A percentile compares a stretch with the other conserved stretches of the same genome.
Evolutionary conservation across 78 protist species (phyloP).

Genomic region (Monocercomonoides exilis): DNA sequence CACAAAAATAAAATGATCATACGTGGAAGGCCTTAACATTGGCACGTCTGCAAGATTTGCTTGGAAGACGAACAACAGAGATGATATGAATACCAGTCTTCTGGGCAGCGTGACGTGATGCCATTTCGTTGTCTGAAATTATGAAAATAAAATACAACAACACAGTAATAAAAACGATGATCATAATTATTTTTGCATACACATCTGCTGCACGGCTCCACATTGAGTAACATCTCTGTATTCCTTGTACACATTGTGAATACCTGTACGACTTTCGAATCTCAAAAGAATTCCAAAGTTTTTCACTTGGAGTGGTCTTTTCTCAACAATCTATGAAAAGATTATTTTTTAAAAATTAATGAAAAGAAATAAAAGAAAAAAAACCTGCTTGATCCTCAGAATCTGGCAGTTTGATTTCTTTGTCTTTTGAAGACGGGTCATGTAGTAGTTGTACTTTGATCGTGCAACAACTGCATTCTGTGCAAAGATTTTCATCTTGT

Average conservation of each 20-base stretch:
- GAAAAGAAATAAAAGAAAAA: not conserved
- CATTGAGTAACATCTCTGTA: slow-evolving; percentile 70
- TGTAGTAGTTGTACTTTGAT: slow-evolving; percentile 94
- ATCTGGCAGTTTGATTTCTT: slow-evolving; percentile 90
- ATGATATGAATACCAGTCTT: slow-evolving; percentile 78
- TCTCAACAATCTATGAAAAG: slow-evolving; percentile 65
- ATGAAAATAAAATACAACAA: not conserved
- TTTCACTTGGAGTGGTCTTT: slow-evolving; percentile 57
- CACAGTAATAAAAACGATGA: not conserved
- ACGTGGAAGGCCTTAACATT: not conserved
- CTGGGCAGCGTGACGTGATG: slow-evolving; percentile 89
- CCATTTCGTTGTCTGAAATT: slow-evolving; percentile 77
- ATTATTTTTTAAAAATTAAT: not conserved
- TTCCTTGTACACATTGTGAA: slow-evolving; percentile 95
- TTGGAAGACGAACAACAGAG: slow-evolving; percentile 11
- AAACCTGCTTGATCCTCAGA: slow-evolving; percentile 67
- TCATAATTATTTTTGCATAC: not conserved
- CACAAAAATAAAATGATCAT: not conserved
- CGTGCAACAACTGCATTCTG: slow-evolving; percentile 83
- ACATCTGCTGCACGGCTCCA: slow-evolving; percentile 67
- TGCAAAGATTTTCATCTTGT: slow-evolving; percentile 95
- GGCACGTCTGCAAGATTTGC: not conserved
- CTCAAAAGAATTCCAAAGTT: slow-evolving; percentile 92
- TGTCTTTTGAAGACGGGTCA: slow-evolving; percentile 69
- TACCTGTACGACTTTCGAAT: slow-evolving; percentile 88